Evolutionary conservation across 306 rosid species (phyloP).

Genomic region (Inga leiocalycina): DNA sequence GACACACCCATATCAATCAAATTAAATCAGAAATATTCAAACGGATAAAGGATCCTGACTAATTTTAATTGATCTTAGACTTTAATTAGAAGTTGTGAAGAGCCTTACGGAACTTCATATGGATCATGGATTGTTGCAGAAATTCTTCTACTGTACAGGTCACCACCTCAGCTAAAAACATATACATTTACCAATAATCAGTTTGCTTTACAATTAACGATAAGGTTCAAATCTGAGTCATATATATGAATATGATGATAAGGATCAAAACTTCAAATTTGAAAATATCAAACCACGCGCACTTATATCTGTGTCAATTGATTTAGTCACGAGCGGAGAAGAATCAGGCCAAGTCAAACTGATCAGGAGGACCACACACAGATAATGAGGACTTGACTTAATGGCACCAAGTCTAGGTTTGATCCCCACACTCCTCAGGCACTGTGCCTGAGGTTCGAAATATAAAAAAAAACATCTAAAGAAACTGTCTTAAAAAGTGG

Average conservation of each 20-base stretch:
- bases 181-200: background rate
- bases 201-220: background rate
- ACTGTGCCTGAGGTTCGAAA: no score
- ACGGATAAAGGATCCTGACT: background rate
- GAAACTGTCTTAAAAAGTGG: background rate
- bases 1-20: background rate
- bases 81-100: background rate
- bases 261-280: background rate
- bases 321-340: background rate
- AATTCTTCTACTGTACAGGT: background rate
- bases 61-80: background rate
- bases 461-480: no score
- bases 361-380: background rate
- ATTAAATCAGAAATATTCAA: conserved; percentile 2
- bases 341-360: background rate
- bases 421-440: no score
- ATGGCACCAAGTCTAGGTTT: no score
- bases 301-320: background rate
- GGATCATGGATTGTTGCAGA: background rate
- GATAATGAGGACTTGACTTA: no score
- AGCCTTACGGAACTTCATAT: background rate
- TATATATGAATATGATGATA: background rate
- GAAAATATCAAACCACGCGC: background rate
- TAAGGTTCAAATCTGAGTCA: background rate
- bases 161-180: background rate